A percentile compares a stretch with the other conserved stretches of the same genome.
Conservation (phyloP, 1,139 yeast genomes). For the Candida sanyaensis region DNA sequence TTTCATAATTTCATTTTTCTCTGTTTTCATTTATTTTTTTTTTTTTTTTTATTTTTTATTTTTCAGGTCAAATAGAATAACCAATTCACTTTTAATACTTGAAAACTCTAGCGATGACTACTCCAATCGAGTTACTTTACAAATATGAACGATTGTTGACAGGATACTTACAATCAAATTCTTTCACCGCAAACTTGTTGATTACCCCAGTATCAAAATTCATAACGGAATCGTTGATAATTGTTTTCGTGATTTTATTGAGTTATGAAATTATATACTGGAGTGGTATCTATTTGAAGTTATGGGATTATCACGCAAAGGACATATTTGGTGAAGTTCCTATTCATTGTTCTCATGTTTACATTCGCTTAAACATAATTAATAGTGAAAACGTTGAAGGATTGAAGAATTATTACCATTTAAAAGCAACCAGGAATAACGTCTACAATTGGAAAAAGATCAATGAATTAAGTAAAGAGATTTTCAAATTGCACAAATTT, state of each 20-base stretch:
- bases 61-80: no score
- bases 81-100: no score
- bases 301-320: constrained; percentile 66
- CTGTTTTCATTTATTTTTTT: no score
- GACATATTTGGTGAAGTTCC: constrained; percentile 71
- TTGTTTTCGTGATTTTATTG: constrained; percentile 33
- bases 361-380: constrained; percentile 51
- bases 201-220: constrained; percentile 30
- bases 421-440: constrained; percentile 25
- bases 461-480: constrained; percentile 20
- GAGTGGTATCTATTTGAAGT: constrained; percentile 47
- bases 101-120: constrained; percentile 4
- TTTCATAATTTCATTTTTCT: no score
- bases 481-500: constrained; percentile 34
- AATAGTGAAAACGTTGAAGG: constrained; percentile 19
- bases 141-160: constrained; percentile 16
- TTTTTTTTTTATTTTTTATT: no score
- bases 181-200: constrained; percentile 32
- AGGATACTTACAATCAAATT: constrained; percentile 15
- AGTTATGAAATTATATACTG: constrained; percentile 49
- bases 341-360: constrained; percentile 75
- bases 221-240: constrained; percentile 45
- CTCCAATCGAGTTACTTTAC: constrained; percentile 14
- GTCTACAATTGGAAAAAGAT: constrained; percentile 32
- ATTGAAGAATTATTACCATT: constrained; percentile 28